Conservation (phyloP, 2,329 filamentous ascomycete species). For the Akanthomyces lecanii region DNA sequence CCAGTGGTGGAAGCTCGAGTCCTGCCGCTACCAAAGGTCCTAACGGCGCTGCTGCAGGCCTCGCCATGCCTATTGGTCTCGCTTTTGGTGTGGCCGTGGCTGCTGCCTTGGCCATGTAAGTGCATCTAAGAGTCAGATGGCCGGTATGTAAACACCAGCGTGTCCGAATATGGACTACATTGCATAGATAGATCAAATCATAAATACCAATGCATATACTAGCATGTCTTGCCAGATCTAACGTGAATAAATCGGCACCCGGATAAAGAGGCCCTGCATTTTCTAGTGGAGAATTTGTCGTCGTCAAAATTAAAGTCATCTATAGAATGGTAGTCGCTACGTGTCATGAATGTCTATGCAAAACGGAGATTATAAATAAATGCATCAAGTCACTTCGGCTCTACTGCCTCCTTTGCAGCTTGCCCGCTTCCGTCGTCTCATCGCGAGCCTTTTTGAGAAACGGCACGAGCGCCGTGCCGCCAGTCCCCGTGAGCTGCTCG, state of each 20-base stretch:
- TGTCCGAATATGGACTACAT: background rate
- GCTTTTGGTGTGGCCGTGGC: background rate
- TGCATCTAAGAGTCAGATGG: background rate
- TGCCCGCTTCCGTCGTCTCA: constrained; percentile 57
- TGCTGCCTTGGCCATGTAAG: background rate
- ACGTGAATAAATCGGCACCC: background rate
- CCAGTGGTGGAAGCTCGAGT: background rate
- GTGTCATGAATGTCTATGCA: constrained; percentile 7
- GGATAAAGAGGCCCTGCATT: background rate
- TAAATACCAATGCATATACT: background rate
- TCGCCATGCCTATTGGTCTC: background rate
- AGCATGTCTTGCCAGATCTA: too few relatives aligned
- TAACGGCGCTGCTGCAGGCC: background rate
- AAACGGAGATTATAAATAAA: background rate
- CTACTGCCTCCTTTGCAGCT: constrained; percentile 23
- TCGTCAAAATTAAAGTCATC: background rate
- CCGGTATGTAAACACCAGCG: background rate
- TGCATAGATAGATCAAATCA: background rate
- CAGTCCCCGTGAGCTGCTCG: constrained; percentile 69
- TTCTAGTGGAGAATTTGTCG: background rate
- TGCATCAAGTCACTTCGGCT: background rate
- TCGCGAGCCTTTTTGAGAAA: constrained; percentile 87
- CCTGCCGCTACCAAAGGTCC: background rate
- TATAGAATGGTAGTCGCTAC: constrained; percentile 5
- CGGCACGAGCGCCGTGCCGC: constrained; percentile 80